A percentile compares a stretch with the other conserved stretches of the same genome.
Conservation (phyloP, 495 filamentous ascomycete species). For the Lophium mytilinum region DNA sequence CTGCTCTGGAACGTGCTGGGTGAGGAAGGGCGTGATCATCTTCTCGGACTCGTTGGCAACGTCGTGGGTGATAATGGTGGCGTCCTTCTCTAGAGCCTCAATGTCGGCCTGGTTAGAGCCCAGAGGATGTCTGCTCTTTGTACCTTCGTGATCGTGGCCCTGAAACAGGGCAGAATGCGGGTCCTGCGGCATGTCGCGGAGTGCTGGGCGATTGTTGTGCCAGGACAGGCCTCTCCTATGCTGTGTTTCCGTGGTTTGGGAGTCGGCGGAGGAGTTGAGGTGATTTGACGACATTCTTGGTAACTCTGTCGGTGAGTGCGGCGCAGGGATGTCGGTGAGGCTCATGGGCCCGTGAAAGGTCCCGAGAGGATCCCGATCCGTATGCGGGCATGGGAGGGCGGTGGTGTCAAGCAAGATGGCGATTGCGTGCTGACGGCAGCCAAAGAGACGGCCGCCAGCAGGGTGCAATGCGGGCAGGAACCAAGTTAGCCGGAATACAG, state of each 20-base stretch:
- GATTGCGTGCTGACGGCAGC: constrained; percentile 16
- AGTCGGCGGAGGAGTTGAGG: not conserved
- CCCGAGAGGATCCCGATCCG: constrained; percentile 7
- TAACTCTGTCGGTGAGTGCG: not conserved
- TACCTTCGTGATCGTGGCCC: constrained; percentile 23
- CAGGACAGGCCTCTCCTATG: constrained; percentile 13
- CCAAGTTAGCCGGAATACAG: no score
- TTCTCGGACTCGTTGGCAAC: constrained; percentile 14
- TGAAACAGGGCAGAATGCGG: constrained; percentile 19
- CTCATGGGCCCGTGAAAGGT: constrained; percentile 7
- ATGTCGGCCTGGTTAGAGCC: not conserved
- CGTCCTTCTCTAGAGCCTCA: constrained; percentile 1
- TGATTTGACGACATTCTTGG: constrained; percentile 22
- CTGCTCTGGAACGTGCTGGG: constrained; percentile 28
- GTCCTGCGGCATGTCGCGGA: not conserved
- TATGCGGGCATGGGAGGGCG: constrained; percentile 3
- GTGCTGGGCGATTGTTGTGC: not conserved
- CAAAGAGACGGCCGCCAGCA: no score
- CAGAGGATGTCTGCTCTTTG: not conserved
- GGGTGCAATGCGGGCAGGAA: no score
- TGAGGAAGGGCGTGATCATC: constrained; percentile 28
- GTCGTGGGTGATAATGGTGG: constrained; percentile 7
- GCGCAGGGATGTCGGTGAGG: not conserved
- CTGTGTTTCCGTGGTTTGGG: not conserved
- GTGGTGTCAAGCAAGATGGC: constrained; percentile 1